phyloP scores from a whole-genome alignment of 1,284 basidiomycete species.

The Microbotryomycetes sp. region DNA sequence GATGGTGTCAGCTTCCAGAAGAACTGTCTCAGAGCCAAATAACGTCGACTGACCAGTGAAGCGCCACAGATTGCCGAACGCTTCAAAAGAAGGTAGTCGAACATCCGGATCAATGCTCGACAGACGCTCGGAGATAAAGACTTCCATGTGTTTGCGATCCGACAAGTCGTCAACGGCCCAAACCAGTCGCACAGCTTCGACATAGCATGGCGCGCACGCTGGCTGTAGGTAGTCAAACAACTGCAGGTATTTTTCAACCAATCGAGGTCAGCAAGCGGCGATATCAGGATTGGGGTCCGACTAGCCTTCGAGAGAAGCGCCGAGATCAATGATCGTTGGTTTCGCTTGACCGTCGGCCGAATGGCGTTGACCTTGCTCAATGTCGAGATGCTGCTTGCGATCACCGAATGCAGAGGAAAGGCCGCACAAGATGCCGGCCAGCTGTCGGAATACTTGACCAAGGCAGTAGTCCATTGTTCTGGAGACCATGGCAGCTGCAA shows the following conservation, averaged over 20 bases:
- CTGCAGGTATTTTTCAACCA: conserved; percentile 40
- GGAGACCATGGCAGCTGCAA: conserved; percentile 36
- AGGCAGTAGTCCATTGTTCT: conserved; percentile 37
- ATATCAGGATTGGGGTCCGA: neutral
- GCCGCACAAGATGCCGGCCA: conserved; percentile 41
- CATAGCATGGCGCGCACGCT: conserved; percentile 64
- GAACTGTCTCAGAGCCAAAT: neutral
- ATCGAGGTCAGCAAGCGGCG: neutral
- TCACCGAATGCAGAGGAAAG: conserved; percentile 60
- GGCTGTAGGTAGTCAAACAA: conserved; percentile 69
- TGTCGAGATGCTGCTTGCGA: conserved; percentile 54
- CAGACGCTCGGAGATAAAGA: conserved; percentile 65
- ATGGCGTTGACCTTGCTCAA: conserved; percentile 51
- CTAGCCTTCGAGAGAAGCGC: conserved; percentile 12
- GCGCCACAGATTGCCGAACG: conserved; percentile 88
- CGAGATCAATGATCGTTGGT: neutral
- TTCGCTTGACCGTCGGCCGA: conserved; percentile 46
- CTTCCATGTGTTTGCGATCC: conserved; percentile 57
- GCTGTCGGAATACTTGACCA: conserved; percentile 35
- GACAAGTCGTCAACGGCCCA: conserved; percentile 71
- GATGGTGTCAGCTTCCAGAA: neutral
- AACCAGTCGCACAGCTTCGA: conserved; percentile 72
- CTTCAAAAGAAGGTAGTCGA: conserved; percentile 54
- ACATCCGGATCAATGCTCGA: conserved; percentile 48
- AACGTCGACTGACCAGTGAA: conserved; percentile 58